Evolutionary conservation across 805 yeast species (phyloP), one percentile per base, ranked within the genome.

Genomic region (Blastobotrys muscicola): DNA sequence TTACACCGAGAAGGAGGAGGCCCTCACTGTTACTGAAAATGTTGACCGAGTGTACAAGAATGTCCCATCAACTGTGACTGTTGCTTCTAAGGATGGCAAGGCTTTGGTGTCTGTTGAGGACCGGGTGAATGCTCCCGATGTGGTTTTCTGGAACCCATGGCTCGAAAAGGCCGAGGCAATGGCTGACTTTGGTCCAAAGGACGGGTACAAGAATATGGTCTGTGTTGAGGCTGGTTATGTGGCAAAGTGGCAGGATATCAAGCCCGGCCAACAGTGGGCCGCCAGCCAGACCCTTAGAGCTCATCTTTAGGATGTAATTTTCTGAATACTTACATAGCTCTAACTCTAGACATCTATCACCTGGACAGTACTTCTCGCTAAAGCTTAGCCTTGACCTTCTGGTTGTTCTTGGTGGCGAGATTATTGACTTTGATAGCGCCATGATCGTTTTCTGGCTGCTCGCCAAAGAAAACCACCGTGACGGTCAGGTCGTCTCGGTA

Each of bases 131-230:
- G 67, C 85, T 35, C 72, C 69, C 30, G 83, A 78, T 50, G 66
- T 74, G 31, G 97, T 92, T 39, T 97, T 92, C 44, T 92, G 98
- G 98, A 92, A 92, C 64, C 98, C 98, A 32, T 92, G 97, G 98
- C 69, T 75, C 51, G 73, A 82, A 45, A 85, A 83, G 61, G 76
- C 92, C n/a, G 69, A 66, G 16, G 80, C 82, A 1, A 85, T 92
- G 90, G 80, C 70, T 35, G 98, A 92, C 65, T 92, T 90, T 57
- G 74, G 71, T 54, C 98, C 97, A 41, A 85, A 84, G 60, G 62
- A 65, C 43, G 97, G 96, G 4, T 92, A 71, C 68, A 72, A 78
- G 52, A 70, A 80, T 38, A 90, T 92, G 97, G 76, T 92, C 45
- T 92, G 98, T 66, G 75, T 92, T 45, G 98, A 92, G 64, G 94